These are phyloP conservation scores for Ailanthus altissimus DNA, from an alignment of 345 rosid genomes.

Conservation along the genomic window DNA sequence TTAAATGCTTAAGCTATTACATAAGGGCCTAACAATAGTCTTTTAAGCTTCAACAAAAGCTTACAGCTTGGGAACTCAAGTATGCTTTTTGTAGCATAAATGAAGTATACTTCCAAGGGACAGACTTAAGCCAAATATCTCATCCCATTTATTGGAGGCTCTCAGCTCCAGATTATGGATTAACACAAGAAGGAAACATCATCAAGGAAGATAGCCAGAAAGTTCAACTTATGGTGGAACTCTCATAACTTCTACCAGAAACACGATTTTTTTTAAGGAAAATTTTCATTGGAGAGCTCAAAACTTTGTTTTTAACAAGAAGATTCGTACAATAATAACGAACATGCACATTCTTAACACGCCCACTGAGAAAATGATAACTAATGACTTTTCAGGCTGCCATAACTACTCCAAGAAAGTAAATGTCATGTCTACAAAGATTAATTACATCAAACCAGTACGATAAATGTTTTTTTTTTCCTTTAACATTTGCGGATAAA, in stretches of 20 bases:
- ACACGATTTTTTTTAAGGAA: background rate
- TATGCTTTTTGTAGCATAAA: background rate
- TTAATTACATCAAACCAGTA: no score
- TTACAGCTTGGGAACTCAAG: background rate
- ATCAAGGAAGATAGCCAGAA: background rate
- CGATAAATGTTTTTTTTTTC: no score
- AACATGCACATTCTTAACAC: background rate
- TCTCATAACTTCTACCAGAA: background rate
- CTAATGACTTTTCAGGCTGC: background rate
- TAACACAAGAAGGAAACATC: background rate
- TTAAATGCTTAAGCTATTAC: no score
- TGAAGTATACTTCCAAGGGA: background rate
- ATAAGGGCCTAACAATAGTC: no score
- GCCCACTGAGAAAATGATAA: background rate
- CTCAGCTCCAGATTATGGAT: no score
- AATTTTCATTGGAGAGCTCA: background rate
- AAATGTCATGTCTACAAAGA: no score
- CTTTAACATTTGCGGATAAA: no score
- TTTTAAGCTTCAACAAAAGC: no score
- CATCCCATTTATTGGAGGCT: no score
- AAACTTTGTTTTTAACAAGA: no score
- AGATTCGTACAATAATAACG: background rate
- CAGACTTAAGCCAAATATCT: no score
- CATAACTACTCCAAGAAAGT: no score
- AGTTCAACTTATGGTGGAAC: background rate